phyloP scores from a whole-genome alignment of 2,329 filamentous ascomycete genomes.

The Aureobasidium sp. region DNA sequence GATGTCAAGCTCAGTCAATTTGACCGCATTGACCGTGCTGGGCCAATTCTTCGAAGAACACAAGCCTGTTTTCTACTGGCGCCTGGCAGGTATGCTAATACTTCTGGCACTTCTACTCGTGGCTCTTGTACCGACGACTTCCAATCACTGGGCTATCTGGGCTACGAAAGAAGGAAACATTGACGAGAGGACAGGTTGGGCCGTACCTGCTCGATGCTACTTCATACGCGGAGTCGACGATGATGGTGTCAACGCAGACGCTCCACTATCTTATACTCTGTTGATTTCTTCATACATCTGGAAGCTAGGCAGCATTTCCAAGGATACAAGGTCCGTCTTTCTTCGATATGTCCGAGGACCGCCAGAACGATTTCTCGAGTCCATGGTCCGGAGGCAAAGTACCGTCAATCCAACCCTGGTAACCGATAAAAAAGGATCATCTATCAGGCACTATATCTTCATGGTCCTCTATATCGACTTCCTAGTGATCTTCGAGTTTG shows the following conservation, averaged over 20 bases:
- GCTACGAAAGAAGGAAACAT: no score
- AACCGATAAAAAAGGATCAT: no score
- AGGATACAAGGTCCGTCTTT: no score
- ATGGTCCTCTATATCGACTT: constrained; percentile 18
- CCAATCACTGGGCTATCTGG: constrained; percentile 19
- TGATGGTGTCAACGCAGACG: constrained; percentile 22
- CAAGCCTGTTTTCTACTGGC: constrained; percentile 19
- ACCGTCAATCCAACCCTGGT: no score
- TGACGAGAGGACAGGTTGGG: no score
- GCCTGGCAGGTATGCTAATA: constrained; percentile 21
- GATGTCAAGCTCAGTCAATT: constrained; percentile 25
- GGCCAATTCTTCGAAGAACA: constrained; percentile 17
- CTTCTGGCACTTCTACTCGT: constrained; percentile 23
- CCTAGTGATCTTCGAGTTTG: constrained; percentile 19
- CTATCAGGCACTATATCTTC: no score
- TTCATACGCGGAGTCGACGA: constrained; percentile 12
- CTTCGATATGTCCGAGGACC: no score
- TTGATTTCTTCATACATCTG: constrained; percentile 24
- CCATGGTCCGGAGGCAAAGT: no score
- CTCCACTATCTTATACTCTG: constrained; percentile 20
- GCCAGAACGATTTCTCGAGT: no score
- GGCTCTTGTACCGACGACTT: constrained; percentile 21
- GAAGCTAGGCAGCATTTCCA: constrained; percentile 24
- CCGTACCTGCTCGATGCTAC: constrained; percentile 6
- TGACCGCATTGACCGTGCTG: constrained; percentile 22